Conservation (phyloP, 108 stramenopile genomes). For the Nitzschia putrida region DNA sequence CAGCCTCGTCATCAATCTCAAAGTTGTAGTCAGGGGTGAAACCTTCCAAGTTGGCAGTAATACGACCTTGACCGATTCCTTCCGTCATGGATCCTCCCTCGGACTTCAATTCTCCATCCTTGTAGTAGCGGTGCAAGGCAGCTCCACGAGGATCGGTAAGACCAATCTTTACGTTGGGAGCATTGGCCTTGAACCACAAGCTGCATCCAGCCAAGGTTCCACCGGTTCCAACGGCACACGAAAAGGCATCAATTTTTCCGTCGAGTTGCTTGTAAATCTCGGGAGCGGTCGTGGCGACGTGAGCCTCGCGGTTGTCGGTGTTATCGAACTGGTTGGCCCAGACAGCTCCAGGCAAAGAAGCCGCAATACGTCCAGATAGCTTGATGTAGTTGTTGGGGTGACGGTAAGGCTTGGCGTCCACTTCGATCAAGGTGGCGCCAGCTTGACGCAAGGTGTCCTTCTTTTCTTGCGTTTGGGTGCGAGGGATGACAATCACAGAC, state of each 20-base stretch:
- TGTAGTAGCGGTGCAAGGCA: slow-evolving; percentile 23
- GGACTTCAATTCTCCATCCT: slow-evolving; percentile 42
- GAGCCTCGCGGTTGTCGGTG: slow-evolving; percentile 90
- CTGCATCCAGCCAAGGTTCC: slow-evolving; percentile 81
- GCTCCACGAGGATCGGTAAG: slow-evolving; percentile 75
- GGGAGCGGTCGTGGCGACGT: slow-evolving; percentile 81
- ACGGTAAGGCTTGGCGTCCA: slow-evolving; percentile 13
- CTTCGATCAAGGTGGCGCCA: slow-evolving; percentile 21
- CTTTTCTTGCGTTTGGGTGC: slow-evolving; percentile 8
- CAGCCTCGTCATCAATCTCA: slow-evolving; percentile 25
- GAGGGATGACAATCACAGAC: slow-evolving; percentile 35
- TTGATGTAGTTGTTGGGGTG: slow-evolving; percentile 25
- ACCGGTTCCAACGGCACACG: slow-evolving; percentile 88
- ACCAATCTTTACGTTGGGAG: slow-evolving; percentile 70
- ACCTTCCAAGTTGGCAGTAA: slow-evolving; percentile 66
- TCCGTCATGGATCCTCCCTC: slow-evolving; percentile 51
- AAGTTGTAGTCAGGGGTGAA: slow-evolving; percentile 29
- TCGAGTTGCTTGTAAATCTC: slow-evolving; percentile 79
- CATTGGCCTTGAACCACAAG: slow-evolving; percentile 68
- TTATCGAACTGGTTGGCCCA: slow-evolving; percentile 93
- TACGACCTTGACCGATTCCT: slow-evolving; percentile 74
- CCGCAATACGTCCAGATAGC: slow-evolving; percentile 10
- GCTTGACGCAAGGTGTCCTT: neutral
- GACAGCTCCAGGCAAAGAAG: slow-evolving; percentile 9
- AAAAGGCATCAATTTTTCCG: slow-evolving; percentile 75